phyloP scores from a whole-genome alignment of 352 stramenopile species.

The Globisporangium parvum region DNA sequence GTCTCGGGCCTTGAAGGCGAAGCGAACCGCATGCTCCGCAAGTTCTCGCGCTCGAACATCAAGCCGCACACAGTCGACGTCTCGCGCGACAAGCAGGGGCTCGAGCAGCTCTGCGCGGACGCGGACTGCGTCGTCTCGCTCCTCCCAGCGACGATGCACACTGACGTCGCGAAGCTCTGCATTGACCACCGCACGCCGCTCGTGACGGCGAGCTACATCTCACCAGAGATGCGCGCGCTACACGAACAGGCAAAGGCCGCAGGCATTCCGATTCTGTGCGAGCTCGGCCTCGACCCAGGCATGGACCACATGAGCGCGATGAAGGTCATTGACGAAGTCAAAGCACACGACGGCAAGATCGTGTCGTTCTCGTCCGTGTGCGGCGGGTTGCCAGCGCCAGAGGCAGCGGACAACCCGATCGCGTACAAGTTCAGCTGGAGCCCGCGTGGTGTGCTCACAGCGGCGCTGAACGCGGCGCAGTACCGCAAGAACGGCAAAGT shows the following conservation, averaged over 20 bases:
- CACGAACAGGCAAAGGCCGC: constrained; percentile 61
- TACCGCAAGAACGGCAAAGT: constrained; percentile 85
- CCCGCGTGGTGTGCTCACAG: constrained; percentile 91
- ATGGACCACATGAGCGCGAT: constrained; percentile 97
- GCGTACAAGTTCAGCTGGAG: constrained; percentile 98
- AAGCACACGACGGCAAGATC: constrained; percentile 84
- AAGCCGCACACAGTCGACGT: constrained; percentile 83
- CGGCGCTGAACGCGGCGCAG: constrained; percentile 86
- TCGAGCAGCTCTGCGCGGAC: constrained; percentile 63
- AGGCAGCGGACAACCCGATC: constrained; percentile 93
- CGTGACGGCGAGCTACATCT: constrained; percentile 95
- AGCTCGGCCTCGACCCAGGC: constrained; percentile 94
- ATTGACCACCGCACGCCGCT: constrained; percentile 84
- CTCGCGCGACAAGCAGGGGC: constrained; percentile 37
- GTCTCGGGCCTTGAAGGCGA: constrained; percentile 73
- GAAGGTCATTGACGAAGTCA: constrained; percentile 95
- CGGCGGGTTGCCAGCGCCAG: constrained; percentile 91
- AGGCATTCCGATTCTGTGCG: constrained; percentile 92
- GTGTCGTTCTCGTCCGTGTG: constrained; percentile 93
- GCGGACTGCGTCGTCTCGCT: constrained; percentile 93
- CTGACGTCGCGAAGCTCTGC: constrained; percentile 82
- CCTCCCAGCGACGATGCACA: constrained; percentile 92
- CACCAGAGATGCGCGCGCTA: constrained; percentile 88
- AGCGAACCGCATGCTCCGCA: constrained; percentile 58
- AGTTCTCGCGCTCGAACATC: constrained; percentile 57